A percentile compares a stretch with the other conserved stretches of the same genome.
Conservation (phyloP, 192 early-diverging fungal genomes). For the Coemansia sp. region DNA sequence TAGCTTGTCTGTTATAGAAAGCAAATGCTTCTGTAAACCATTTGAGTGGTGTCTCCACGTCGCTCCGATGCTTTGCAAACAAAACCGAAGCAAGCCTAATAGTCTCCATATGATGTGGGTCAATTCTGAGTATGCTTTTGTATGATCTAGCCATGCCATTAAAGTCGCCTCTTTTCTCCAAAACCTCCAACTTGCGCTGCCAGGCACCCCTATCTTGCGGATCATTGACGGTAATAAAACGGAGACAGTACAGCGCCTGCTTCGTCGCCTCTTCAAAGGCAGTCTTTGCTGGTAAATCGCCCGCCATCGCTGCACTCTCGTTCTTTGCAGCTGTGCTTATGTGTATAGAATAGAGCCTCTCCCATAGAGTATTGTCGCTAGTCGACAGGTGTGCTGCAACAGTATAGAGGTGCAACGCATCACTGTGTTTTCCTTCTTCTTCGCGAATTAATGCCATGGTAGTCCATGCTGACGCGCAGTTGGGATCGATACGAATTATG, state of each 20-base stretch:
- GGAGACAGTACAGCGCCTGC: slow-evolving; percentile 84
- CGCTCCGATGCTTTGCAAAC: slow-evolving; percentile 49
- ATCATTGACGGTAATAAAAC: slow-evolving; percentile 64
- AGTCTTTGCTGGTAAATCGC: slow-evolving; percentile 13
- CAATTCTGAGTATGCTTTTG: slow-evolving; percentile 54
- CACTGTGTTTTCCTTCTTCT: slow-evolving; percentile 71
- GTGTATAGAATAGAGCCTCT: slow-evolving; percentile 72
- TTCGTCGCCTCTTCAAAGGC: slow-evolving; percentile 60
- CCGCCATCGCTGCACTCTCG: slow-evolving; percentile 9
- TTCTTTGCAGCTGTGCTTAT: slow-evolving; percentile 45
- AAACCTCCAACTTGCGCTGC: slow-evolving; percentile 66
- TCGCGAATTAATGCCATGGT: slow-evolving; percentile 89
- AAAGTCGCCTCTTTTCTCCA: slow-evolving; percentile 55
- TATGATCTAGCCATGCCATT: slow-evolving; percentile 61
- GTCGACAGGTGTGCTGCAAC: slow-evolving; percentile 88
- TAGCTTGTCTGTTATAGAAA: slow-evolving; percentile 60
- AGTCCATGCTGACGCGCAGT: slow-evolving; percentile 79
- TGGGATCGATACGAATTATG: slow-evolving; percentile 70
- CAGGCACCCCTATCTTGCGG: slow-evolving; percentile 66
- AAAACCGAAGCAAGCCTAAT: slow-evolving; percentile 65
- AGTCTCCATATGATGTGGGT: slow-evolving; percentile 67
- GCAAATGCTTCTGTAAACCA: slow-evolving; percentile 40
- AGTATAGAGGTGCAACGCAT: slow-evolving; percentile 73
- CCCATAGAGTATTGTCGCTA: slow-evolving; percentile 77
- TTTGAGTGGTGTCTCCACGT: slow-evolving; percentile 33